Base-by-base conservation (phyloP, 192 early-diverging fungal genomes). In the Spizellomyces sp. region DNA sequence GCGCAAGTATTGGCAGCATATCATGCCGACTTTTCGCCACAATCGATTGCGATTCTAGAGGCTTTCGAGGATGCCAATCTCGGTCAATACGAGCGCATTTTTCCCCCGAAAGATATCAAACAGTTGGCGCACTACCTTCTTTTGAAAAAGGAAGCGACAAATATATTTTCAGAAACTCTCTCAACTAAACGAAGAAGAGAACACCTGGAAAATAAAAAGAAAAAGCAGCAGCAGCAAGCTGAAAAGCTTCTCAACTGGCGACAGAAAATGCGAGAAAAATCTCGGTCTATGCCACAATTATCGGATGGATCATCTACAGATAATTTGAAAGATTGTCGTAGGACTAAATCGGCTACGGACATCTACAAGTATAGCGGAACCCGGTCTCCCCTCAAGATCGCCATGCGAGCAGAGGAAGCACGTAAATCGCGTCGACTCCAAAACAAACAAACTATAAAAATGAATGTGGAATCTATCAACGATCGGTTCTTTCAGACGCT, bases 61-160 rank as follows among this genome's bases (percentile, higher is more conserved):
- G 73, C 59, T 9, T 75, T 59, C 44, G 84, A 83, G 73, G 78
- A 86, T 46, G 50, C 66, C 10, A 62, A 77, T 43, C 41, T 82
- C 6, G 84, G 84, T 4, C 55, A 65, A 4, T 86, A 79, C 58
- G 48, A 70, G 15, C 72, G 84, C 5, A 75, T 79, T 15, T 86
- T 81, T 64, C 84, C 84, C 45, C 81, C 81, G 9, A 9, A 21
- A 5, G 77, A 82, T 22, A 19, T 19, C 27, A 10, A 22, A 12
- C 73, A 66, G 54, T 46, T 80, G 4, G 52, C 62, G 0, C 65
- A 80, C 21, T 80, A 70, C 50, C 66, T 76, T 12, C 59, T 69
- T 21, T 45, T 76, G 5, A 46, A 73, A 10, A 19, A 58, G 47
- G 74, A 80, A 60, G 55, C 77, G 4, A 41, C 73, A 45, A 68